Evolutionary conservation across 805 yeast genomes (phyloP), one percentile per base, ranked within the genome.

Genomic region (Helenozyma rhizophorensis): DNA sequence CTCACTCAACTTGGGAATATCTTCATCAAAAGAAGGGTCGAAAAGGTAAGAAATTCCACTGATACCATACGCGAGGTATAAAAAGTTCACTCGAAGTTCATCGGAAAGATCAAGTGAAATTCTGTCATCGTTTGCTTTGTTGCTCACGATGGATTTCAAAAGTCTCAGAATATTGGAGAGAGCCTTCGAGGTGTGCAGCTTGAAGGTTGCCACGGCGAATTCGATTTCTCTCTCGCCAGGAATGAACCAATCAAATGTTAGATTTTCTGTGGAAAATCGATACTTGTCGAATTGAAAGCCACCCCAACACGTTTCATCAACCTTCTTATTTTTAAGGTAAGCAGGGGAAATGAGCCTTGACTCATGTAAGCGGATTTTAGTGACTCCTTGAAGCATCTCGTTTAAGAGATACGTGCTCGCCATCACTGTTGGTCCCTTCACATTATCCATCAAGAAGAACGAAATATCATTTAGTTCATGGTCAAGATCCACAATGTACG

Each of bases 11-110:
- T 60, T 58, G 0, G 72, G 70, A 15, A 65, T 62, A 27, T 67
- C 68, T 26, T 68, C 75, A 27, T 70, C 67, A 45, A 67, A 82
- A 10, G 79, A 76, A 0, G 94, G 85, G 51, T 87, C 96, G 47
- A 84, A 75, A 23, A 88, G 60, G 27, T 72, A 67, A 21, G 95
- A 73, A 7, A 77, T 62, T 16, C 96, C 96, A 25, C 89, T 76
- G 4, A 82, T 43, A 0, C 78, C 61, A 37, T 78, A 76, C 0
- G 83, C 69, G 28, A 84, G 51, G 31, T 75, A 77, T 8, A 77
- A 59, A 17, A 83, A 60, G 45, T 74, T 70, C 40, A 70, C 72
- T 16, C 75, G 64, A 12, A 85, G 51, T 2, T 64, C 71, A 43
- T 84, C 90, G 2, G 75, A 55, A 3, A 60, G 41, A 13, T 60